Conservation (phyloP, 495 filamentous ascomycete genomes). For the Terfezia claveryi region DNA sequence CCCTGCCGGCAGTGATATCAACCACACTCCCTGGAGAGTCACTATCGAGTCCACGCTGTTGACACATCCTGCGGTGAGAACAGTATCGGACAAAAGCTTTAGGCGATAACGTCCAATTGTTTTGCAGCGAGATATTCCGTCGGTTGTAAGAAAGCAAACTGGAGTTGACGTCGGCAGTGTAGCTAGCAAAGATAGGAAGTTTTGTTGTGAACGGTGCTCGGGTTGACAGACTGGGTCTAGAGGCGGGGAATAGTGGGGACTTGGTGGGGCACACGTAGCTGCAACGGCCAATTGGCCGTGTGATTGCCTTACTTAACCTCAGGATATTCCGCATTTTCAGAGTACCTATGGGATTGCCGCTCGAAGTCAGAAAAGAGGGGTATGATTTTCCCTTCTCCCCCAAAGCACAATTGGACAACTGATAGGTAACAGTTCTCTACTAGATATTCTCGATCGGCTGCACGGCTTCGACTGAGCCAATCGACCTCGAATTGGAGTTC, state of each 20-base stretch:
- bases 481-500: no score
- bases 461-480: no score
- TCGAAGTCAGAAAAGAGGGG: neutral
- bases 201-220: neutral
- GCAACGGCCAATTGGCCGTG: neutral
- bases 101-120: neutral
- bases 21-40: constrained; percentile 11
- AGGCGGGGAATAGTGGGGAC: neutral
- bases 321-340: neutral
- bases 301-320: neutral
- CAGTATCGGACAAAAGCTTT: constrained; percentile 14
- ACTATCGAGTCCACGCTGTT: constrained; percentile 3
- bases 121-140: neutral
- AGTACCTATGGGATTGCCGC: neutral
- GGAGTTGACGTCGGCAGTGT: neutral
- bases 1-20: constrained; percentile 24
- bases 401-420: neutral
- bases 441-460: no score
- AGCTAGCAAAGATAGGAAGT: neutral
- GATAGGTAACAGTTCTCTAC: no score
- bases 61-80: constrained; percentile 17
- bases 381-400: neutral
- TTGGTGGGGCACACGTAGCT: no score
- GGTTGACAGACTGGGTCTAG: neutral
- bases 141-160: neutral